Evolutionary conservation across 148 eudicot genomes (phyloP), one percentile per base, ranked within the genome.

Genomic region (Vaccinium macrocarpon): DNA sequence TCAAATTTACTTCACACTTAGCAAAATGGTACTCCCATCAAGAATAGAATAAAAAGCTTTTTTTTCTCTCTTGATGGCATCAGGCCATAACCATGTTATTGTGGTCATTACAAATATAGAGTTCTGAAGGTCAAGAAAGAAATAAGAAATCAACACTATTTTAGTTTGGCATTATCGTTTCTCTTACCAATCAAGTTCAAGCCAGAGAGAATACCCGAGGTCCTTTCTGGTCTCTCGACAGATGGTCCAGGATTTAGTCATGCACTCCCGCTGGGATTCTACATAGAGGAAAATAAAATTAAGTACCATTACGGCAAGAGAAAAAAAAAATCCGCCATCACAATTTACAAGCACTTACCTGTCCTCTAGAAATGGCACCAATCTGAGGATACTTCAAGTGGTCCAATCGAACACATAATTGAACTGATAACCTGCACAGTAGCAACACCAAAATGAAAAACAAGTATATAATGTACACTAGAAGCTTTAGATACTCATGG

Each of bases 351-450:
- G 77, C 73, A 88, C 84, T 76, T 55, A 89, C 89, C 83, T 90
- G 85, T 86, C 92, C 87, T 90, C 93, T 91, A 84, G 99, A 95
- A 88, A 91, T 91, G 85, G 96, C 87, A 72, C 96, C 93, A 74
- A 88, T 90, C 85, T 96, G 98, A 82, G 99, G 98, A 90, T 95
- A 93, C 88, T 96, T 96, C 91, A 93, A 68, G 76, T 92, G 12
- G 98, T 96, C 99, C 99, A 96, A 90, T 96, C 99, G 85, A 95
- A 96, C 14, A 96, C 95, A 89, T 95, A 91, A 83, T 96, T 98
- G 42, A 91, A 91, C 85, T 95, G 97, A 88, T 95, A 95, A 82
- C 96, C 99, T 96, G 88, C 79, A 38, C 21, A 85, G 51, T 78
- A 84, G 53, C 82, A 82, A 42, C 29, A 73, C 38, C 66, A 81